Evolutionary conservation across 83 land plant genomes (phyloP), one percentile per base, ranked within the genome.

Genomic region (Isoetes engelmannii): DNA sequence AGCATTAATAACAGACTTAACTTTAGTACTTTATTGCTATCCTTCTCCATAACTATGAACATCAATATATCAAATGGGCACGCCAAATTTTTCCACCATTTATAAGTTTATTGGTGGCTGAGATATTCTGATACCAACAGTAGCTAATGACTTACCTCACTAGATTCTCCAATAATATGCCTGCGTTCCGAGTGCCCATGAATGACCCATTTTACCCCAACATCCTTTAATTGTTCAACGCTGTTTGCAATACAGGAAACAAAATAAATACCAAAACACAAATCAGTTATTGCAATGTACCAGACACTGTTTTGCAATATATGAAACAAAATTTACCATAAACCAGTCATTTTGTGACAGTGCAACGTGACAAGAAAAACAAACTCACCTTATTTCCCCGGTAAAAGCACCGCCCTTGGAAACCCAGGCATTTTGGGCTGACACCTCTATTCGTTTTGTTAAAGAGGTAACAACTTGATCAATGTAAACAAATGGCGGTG

Each of bases 321-420:
- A 64, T 7, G 4, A 44, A 43, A 42, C 10, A 45, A 15, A 41
- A 28, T 5, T 43, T 10, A 4, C 19, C 55, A 64, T 47, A 13
- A 42, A 8, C 20, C 56, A 20, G 4, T 65, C 47, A 20, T 43
- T 68, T 42, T 13, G 37, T 41, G 48, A 21, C 62, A 61, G 4
- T 6, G 42, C 7, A 3, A 37, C 71, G 4, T 17, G 70, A 70
- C 19, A 21, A 43, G 10, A 3, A 63, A 13, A 10, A 4, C 44
- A 69, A 53, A 6, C 78, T n/a, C 74, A 81, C 96, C 96, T 90
- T 74, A 94, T 88, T 80, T 94, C 99, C 54, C 99, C 99, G 45
- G 99, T 94, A 76, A 86, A 94, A 45, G 99, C 99, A 28, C 99
- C 99, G 63, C 99, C 99, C 62, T 91, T 88, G 54, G 93, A 87